Evolutionary conservation across 169 alveolate species (phyloP).

Genomic region (Eimeria maxima): DNA sequence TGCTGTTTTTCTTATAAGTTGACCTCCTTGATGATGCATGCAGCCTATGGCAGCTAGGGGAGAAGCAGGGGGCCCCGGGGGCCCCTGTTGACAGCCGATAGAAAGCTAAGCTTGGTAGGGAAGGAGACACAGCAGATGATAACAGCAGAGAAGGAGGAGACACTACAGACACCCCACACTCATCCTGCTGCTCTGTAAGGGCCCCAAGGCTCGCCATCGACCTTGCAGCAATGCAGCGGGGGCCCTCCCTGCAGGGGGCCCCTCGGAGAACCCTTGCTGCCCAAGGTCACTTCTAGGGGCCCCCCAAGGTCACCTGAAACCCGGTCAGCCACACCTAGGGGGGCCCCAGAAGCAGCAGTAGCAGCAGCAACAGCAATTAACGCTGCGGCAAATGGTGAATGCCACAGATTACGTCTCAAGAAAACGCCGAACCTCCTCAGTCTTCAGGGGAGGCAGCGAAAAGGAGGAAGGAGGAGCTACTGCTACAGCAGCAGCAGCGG

Average conservation of each 20-base stretch:
- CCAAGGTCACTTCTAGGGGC: not conserved
- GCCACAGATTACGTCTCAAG: not conserved
- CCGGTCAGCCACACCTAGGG: not conserved
- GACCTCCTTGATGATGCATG: not conserved
- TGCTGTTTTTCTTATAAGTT: not conserved
- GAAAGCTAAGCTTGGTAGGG: not conserved
- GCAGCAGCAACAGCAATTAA: constrained; percentile 10
- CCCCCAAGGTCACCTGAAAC: not conserved
- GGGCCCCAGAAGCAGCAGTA: not conserved
- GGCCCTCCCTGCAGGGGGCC: constrained; percentile 11
- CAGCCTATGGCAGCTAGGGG: not conserved
- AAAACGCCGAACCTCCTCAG: not conserved
- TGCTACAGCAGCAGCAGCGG: not conserved
- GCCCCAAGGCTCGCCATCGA: constrained; percentile 2
- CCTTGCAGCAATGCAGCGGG: not conserved
- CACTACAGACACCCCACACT: not conserved
- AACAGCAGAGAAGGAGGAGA: not conserved
- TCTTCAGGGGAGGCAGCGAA: not conserved
- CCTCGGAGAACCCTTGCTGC: not conserved
- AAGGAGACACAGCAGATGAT: not conserved
- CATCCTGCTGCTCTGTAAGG: constrained; percentile 35
- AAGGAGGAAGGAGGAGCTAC: not conserved
- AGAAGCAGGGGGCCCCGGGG: constrained; percentile 5
- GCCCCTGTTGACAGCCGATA: not conserved
- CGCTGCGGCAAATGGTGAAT: not conserved